Evolutionary conservation across 495 filamentous ascomycete genomes (phyloP).

Genomic region (Poronia punctata): DNA sequence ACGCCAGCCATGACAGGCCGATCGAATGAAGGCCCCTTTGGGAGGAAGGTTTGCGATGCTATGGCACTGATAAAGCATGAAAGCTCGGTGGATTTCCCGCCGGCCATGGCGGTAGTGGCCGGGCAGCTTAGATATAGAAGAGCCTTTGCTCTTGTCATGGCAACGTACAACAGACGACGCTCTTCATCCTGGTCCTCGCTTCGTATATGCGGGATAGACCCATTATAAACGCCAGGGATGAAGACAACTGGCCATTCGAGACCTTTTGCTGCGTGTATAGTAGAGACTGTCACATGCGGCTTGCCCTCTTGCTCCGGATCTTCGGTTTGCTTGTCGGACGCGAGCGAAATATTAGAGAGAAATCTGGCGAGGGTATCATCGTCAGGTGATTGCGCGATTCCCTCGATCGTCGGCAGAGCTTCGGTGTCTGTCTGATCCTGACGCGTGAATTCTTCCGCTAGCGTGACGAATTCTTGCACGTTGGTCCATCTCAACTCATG

Average conservation of each 20-base stretch:
- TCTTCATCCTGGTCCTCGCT: slow-evolving; percentile 90
- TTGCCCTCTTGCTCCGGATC: slow-evolving; percentile 48
- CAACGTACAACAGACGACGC: slow-evolving; percentile 85
- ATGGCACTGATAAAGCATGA: slow-evolving; percentile 35
- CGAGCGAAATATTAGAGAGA: slow-evolving; percentile 81
- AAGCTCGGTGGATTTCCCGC: slow-evolving; percentile 26
- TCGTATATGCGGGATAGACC: slow-evolving; percentile 89
- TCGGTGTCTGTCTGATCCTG: slow-evolving; percentile 53
- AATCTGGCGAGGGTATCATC: slow-evolving; percentile 71
- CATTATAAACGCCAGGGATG: slow-evolving; percentile 83
- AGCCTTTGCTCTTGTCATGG: slow-evolving; percentile 91
- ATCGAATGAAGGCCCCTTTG: slow-evolving; percentile 39
- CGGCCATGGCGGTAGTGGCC: slow-evolving; percentile 27
- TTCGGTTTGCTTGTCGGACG: slow-evolving; percentile 63
- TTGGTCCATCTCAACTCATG: slow-evolving; percentile 86
- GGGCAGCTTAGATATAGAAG: slow-evolving; percentile 90
- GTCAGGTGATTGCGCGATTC: slow-evolving; percentile 60
- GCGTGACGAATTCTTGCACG: slow-evolving; percentile 76
- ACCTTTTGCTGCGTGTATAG: slow-evolving; percentile 95
- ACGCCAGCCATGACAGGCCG: slow-evolving; percentile 32
- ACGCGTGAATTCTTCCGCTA: slow-evolving; percentile 62
- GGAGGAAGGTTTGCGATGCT: slow-evolving; percentile 27
- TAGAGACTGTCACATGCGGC: slow-evolving; percentile 82
- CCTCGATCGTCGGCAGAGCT: slow-evolving; percentile 68
- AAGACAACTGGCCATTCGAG: slow-evolving; percentile 98